Evolutionary conservation across 1,284 basidiomycete genomes (phyloP), one percentile per base, ranked within the genome.

Genomic region (Tilletia setariae): DNA sequence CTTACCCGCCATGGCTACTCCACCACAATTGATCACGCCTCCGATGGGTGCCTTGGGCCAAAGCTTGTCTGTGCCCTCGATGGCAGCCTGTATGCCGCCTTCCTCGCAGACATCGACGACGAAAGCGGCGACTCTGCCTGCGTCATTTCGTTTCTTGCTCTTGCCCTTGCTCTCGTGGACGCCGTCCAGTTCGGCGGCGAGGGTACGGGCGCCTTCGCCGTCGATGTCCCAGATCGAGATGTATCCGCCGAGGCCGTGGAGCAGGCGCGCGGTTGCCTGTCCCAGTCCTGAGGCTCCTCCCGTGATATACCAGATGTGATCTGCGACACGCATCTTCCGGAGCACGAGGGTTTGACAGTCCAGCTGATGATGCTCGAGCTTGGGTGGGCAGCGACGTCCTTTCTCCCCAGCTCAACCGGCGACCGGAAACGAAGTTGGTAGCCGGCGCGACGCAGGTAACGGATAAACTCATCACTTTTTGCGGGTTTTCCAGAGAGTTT

Each of bases 1-100:
- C 71, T 83, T 84, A 13, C 80, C 82, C 0, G 73, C 81, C 78
- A 82, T 82, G 3, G 75, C 82, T 0, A 83, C 78, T 0, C 83
- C 83, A 1, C 78, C 83, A 35, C 77, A 79, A 66, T 83, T 80
- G 15, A 84, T 76, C 6, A 80, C 78, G 0, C 83, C 83, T 1
- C 81, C 83, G 23, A 83, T 79, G 1, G 43, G 62, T 2, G 69
- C 51, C 0, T 63, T 65, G 1, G 73, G 63, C 75, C 77, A 83
- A 3, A 68, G n/a, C 23, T 65, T 21, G 51, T 80, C 78, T 6
- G 69, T 70, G 32, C 46, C 70, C 1, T 43, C 56, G 65, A 83
- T 74, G 0, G 82, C 83, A 1, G 42, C 56, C 2, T 43, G 23
- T 0, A 83, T 76, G 19, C 68, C 74, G 1, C 77, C 75, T 56